A percentile compares a stretch with the other conserved stretches of the same genome.
phyloP scores from a whole-genome alignment of 2,329 filamentous ascomycete genomes.

The Sarocladium kiliense region DNA sequence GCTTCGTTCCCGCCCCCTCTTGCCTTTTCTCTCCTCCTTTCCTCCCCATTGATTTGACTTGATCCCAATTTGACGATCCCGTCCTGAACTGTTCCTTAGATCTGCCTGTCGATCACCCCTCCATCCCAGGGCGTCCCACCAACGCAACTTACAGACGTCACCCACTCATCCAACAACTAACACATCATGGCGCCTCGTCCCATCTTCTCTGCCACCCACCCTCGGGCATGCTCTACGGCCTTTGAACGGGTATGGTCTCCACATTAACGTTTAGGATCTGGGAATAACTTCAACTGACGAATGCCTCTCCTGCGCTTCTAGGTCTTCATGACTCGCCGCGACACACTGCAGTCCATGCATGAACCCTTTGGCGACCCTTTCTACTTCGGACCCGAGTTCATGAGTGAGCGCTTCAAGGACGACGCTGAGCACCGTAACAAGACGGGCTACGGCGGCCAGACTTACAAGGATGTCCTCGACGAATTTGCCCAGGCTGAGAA shows the following conservation, averaged over 20 bases:
- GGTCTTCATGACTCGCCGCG: slow-evolving; percentile 94
- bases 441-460: slow-evolving; percentile 65
- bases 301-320: slow-evolving; percentile 26
- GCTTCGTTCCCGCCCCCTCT: not conserved
- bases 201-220: slow-evolving; percentile 91
- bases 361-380: slow-evolving; percentile 97
- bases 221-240: slow-evolving; percentile 90
- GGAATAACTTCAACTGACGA: not conserved
- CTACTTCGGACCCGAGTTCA: slow-evolving; percentile 88
- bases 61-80: not conserved
- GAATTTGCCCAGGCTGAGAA: slow-evolving; percentile 65
- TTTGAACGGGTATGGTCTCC: slow-evolving; percentile 74
- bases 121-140: not conserved
- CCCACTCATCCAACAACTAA: not conserved
- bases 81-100: not conserved
- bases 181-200: slow-evolving; percentile 59
- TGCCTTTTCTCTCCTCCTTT: not conserved
- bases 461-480: slow-evolving; percentile 73
- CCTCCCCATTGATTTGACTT: not conserved
- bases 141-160: not conserved
- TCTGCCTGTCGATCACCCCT: not conserved
- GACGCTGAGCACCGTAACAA: slow-evolving; percentile 51
- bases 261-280: not conserved
- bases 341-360: slow-evolving; percentile 78
- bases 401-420: slow-evolving; percentile 72